Evolutionary conservation across 176 grass and related monocot species (phyloP).

Genomic region (Cenchrus americanus): DNA sequence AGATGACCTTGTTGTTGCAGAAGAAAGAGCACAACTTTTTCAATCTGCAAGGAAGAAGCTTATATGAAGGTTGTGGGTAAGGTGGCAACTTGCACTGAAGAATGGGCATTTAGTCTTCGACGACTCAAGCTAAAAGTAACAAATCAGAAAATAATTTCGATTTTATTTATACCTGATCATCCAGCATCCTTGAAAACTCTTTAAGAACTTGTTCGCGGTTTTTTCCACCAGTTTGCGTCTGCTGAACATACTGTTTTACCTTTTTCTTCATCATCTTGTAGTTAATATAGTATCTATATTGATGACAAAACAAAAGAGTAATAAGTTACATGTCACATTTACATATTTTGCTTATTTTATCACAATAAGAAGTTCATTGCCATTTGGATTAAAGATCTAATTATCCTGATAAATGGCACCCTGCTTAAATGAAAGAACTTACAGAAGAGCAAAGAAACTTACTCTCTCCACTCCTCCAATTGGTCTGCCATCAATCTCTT

Average conservation of each 20-base stretch:
- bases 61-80: slow-evolving; percentile 12
- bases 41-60: slow-evolving; percentile 61
- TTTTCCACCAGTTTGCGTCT: slow-evolving; percentile 59
- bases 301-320: background rate
- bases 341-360: background rate
- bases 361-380: background rate
- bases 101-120: background rate
- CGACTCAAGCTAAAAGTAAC: slow-evolving; percentile 32
- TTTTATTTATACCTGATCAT: slow-evolving; percentile 80
- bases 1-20: slow-evolving; percentile 86
- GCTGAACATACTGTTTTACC: slow-evolving; percentile 87
- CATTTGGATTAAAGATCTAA: background rate
- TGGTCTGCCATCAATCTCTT: slow-evolving; percentile 76
- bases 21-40: slow-evolving; percentile 91
- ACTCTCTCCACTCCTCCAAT: slow-evolving; percentile 83
- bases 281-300: slow-evolving; percentile 90
- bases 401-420: slow-evolving; percentile 1
- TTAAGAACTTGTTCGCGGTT: slow-evolving; percentile 67
- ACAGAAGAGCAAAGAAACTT: slow-evolving; percentile 38
- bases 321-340: background rate
- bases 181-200: slow-evolving; percentile 89
- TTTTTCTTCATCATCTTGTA: slow-evolving; percentile 99
- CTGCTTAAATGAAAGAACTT: slow-evolving; percentile 20
- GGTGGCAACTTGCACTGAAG: background rate
- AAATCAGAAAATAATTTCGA: background rate